These are phyloP conservation scores for Lichtheimia corymbifera DNA, from an alignment of 371 early-diverging fungal species.

Conservation along the genomic window DNA sequence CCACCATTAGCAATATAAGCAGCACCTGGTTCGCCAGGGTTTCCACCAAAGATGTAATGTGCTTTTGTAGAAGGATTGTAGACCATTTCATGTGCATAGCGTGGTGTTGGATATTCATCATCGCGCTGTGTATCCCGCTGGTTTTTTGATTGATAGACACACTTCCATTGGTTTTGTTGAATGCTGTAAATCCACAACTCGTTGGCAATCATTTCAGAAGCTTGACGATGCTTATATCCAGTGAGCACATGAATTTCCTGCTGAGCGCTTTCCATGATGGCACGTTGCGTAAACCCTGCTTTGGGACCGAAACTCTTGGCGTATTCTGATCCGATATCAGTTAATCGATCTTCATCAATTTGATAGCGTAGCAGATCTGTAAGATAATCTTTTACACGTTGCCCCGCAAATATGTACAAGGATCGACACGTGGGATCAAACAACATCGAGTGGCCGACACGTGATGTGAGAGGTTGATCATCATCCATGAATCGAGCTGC, in stretches of 20 bases:
- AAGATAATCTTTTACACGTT: constrained; percentile 76
- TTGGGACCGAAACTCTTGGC: constrained; percentile 73
- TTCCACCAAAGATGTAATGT: constrained; percentile 90
- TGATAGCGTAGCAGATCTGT: constrained; percentile 83
- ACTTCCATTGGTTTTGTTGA: constrained; percentile 68
- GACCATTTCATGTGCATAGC: constrained; percentile 88
- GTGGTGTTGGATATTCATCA: constrained; percentile 69
- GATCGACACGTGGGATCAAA: constrained; percentile 71
- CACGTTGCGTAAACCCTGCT: constrained; percentile 84
- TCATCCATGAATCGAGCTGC: background rate
- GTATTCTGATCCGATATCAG: constrained; percentile 71
- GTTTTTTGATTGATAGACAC: constrained; percentile 73
- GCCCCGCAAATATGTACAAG: constrained; percentile 89
- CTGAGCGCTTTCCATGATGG: constrained; percentile 72
- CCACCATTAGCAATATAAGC: constrained; percentile 27
- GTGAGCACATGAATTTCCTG: constrained; percentile 85
- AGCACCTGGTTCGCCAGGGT: constrained; percentile 67
- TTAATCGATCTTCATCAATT: constrained; percentile 71
- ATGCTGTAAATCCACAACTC: constrained; percentile 77
- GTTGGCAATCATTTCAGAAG: constrained; percentile 65
- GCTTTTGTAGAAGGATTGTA: constrained; percentile 61
- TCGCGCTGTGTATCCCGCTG: constrained; percentile 43
- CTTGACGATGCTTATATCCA: constrained; percentile 58
- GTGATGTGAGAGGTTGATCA: constrained; percentile 59
- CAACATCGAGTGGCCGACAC: constrained; percentile 91